Evolutionary conservation across 768 basidiomycete genomes (phyloP).

Genomic region (Suillus clintonianus): DNA sequence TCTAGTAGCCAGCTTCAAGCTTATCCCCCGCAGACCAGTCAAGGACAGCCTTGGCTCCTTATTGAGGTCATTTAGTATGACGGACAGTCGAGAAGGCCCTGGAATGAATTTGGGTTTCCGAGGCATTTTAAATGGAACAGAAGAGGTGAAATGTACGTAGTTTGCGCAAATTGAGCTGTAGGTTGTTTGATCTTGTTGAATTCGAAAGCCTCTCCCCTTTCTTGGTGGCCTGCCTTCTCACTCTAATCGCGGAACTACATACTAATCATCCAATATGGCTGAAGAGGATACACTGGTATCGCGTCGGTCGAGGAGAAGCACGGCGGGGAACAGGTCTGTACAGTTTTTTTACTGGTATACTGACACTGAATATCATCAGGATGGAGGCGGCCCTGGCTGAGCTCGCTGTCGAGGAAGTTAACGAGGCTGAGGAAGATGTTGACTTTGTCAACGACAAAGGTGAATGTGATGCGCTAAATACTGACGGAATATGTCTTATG

Average conservation of each 20-base stretch:
- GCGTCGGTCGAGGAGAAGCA: constrained; percentile 68
- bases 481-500: background rate
- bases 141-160: too few species aligned
- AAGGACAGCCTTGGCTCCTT: constrained; percentile 53
- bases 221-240: background rate
- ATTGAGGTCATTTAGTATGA: constrained; percentile 53
- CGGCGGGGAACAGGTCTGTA: constrained; percentile 74
- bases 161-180: background rate
- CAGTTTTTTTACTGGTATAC: background rate
- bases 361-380: constrained; percentile 36
- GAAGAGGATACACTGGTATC: constrained; percentile 13
- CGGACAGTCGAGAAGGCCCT: constrained; percentile 58
- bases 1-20: constrained; percentile 55
- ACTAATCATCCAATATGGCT: constrained; percentile 4
- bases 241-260: background rate
- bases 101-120: constrained; percentile 30
- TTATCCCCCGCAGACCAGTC: constrained; percentile 49
- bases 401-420: constrained; percentile 43
- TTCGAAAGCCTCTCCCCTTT: constrained; percentile 16
- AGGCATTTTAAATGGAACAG: constrained; percentile 2
- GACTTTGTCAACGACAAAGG: constrained; percentile 74
- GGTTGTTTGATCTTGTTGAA: constrained; percentile 26
- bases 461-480: constrained; percentile 17
- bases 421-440: constrained; percentile 69
- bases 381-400: constrained; percentile 79